phyloP scores from a whole-genome alignment of 176 grass and related monocot species.

The Bothriochloa decipiens region DNA sequence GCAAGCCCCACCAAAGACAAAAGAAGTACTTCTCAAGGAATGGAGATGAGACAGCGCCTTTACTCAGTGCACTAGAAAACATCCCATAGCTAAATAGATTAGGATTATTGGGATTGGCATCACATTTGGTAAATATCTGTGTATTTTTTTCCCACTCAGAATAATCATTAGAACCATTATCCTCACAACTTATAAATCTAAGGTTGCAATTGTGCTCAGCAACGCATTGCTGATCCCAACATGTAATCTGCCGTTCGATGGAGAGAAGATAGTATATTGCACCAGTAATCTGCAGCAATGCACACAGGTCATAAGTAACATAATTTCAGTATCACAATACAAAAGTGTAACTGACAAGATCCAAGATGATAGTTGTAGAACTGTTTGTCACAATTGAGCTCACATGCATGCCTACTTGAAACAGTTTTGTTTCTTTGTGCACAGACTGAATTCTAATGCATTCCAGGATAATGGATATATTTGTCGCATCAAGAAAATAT shows the following conservation, averaged over 20 bases:
- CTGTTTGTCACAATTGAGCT: background rate
- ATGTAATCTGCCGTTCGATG: slow-evolving; percentile 81
- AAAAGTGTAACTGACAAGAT: slow-evolving; percentile 11
- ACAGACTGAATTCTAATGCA: background rate
- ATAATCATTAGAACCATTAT: background rate
- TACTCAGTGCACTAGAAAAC: slow-evolving; percentile 33
- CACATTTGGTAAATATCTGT: slow-evolving; percentile 36
- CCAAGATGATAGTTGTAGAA: background rate
- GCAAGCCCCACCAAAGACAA: slow-evolving; percentile 91
- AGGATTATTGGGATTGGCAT: background rate
- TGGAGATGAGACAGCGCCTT: slow-evolving; percentile 46
- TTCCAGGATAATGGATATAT: slow-evolving; percentile 13
- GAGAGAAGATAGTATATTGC: slow-evolving; percentile 87
- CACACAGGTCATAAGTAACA: slow-evolving; percentile 1
- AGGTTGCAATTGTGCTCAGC: slow-evolving; percentile 38
- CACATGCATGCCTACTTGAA: background rate
- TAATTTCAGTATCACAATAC: background rate
- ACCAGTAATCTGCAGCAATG: slow-evolving; percentile 67
- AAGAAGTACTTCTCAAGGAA: slow-evolving; percentile 80
- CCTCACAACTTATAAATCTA: slow-evolving; percentile 61
- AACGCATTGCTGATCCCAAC: slow-evolving; percentile 71
- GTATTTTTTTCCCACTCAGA: slow-evolving; percentile 28
- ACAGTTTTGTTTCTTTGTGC: background rate
- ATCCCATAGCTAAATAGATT: slow-evolving; percentile 56
- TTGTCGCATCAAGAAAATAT: background rate